phyloP scores from a whole-genome alignment of 108 stramenopile genomes.

The Nannochloropsis salina region DNA sequence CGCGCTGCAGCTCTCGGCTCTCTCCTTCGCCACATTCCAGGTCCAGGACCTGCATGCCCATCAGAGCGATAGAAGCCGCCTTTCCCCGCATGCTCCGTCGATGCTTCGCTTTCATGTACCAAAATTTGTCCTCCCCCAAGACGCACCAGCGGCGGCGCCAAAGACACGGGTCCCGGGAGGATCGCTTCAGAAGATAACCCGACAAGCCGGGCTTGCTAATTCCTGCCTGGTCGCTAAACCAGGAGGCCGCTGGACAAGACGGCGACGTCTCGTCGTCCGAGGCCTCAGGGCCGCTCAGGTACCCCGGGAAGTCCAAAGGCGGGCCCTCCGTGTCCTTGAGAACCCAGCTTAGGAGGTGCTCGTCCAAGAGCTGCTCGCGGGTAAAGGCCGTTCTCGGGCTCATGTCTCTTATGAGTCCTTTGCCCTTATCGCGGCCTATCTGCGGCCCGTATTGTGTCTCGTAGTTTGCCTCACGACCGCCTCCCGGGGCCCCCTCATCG shows the following conservation, averaged over 20 bases:
- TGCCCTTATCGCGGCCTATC: not conserved
- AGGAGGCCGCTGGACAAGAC: not conserved
- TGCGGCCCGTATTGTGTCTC: too few species aligned
- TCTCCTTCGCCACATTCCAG: not conserved
- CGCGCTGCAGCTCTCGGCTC: not conserved
- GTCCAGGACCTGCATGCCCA: not conserved
- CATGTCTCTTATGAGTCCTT: not conserved
- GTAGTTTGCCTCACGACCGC: not conserved
- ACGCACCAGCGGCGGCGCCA: not conserved
- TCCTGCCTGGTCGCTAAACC: not conserved
- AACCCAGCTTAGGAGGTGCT: not conserved
- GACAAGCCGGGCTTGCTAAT: not conserved
- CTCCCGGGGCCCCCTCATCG: not conserved
- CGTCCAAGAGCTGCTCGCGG: not conserved
- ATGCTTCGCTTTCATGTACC: not conserved
- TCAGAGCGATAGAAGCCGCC: not conserved
- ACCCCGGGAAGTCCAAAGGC: not conserved
- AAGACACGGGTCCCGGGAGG: not conserved
- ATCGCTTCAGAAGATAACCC: not conserved
- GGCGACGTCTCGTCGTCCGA: not conserved
- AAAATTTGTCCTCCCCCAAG: not conserved
- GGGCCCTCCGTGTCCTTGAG: not conserved
- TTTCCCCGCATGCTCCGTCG: not conserved
- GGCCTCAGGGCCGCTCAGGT: constrained; percentile 10
- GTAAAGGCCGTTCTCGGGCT: not conserved